Conservation (phyloP, 1,139 yeast species). For the Sugiyamaella paludigena region DNA sequence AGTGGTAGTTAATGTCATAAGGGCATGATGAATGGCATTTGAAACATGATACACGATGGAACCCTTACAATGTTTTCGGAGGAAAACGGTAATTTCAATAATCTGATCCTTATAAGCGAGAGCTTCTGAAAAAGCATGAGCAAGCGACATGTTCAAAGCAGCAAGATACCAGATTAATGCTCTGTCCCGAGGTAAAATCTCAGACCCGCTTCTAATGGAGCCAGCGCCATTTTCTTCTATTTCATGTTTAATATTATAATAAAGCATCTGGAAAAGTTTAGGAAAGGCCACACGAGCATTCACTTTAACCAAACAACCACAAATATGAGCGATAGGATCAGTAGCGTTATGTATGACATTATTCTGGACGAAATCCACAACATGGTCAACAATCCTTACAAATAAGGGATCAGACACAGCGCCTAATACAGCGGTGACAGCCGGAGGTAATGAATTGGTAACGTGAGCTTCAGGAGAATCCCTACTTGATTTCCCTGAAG, state of each 20-base stretch:
- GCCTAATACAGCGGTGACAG: slow-evolving; percentile 64
- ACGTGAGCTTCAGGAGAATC: slow-evolving; percentile 43
- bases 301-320: slow-evolving; percentile 66
- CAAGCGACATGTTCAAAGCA: slow-evolving; percentile 67
- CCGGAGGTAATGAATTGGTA: slow-evolving; percentile 59
- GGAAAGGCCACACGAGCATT: slow-evolving; percentile 53
- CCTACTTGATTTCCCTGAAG: slow-evolving; percentile 25
- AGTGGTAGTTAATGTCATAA: slow-evolving; percentile 59
- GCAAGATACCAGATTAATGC: slow-evolving; percentile 70
- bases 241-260: slow-evolving; percentile 61
- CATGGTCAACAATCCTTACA: slow-evolving; percentile 48
- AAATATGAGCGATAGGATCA: slow-evolving; percentile 64
- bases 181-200: slow-evolving; percentile 73
- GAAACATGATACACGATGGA: slow-evolving; percentile 48
- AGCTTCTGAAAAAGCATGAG: slow-evolving; percentile 60
- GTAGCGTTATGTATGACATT: slow-evolving; percentile 66
- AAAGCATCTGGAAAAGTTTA: slow-evolving; percentile 46
- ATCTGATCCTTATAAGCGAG: slow-evolving; percentile 49
- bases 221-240: slow-evolving; percentile 87
- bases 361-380: slow-evolving; percentile 56
- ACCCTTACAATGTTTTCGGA: slow-evolving; percentile 66
- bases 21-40: slow-evolving; percentile 61
- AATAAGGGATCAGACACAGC: slow-evolving; percentile 68
- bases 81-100: slow-evolving; percentile 47
- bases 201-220: slow-evolving; percentile 62